These are phyloP conservation scores for Chalciporus chontae DNA, from an alignment of 768 basidiomycete genomes.

Conservation along the genomic window DNA sequence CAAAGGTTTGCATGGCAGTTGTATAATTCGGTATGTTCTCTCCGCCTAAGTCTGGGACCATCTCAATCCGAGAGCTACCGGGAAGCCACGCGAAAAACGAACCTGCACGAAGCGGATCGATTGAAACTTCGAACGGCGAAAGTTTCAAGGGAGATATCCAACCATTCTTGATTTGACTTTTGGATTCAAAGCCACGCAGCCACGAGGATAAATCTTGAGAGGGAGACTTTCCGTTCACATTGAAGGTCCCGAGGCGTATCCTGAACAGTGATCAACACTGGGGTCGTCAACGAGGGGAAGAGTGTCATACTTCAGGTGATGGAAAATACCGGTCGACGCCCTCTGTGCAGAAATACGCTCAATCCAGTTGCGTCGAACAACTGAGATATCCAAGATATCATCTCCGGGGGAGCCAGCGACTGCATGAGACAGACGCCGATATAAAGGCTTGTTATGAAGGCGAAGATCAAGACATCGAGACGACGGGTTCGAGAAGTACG, in stretches of 20 bases:
- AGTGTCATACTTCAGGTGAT: slow-evolving; percentile 21
- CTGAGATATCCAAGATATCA: slow-evolving; percentile 53
- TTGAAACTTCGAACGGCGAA: slow-evolving; percentile 33
- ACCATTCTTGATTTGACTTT: slow-evolving; percentile 3
- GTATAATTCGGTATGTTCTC: not conserved
- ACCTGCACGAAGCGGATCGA: slow-evolving; percentile 23
- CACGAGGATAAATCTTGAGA: slow-evolving; percentile 70
- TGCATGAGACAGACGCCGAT: slow-evolving; percentile 53
- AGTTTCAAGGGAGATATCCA: slow-evolving; percentile 35
- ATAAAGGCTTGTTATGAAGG: slow-evolving; percentile 41
- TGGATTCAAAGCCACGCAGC: slow-evolving; percentile 38
- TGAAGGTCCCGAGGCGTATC: slow-evolving; percentile 76
- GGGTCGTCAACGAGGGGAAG: not conserved
- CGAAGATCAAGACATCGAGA: slow-evolving; percentile 47
- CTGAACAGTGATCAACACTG: slow-evolving; percentile 31
- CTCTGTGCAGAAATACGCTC: slow-evolving; percentile 39
- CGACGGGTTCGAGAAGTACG: slow-evolving; percentile 7
- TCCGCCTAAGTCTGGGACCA: slow-evolving; percentile 9
- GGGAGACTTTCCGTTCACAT: slow-evolving; percentile 76
- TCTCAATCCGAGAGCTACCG: not conserved
- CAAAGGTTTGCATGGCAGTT: slow-evolving; percentile 20
- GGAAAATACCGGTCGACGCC: slow-evolving; percentile 19
- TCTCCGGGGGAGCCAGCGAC: slow-evolving; percentile 61
- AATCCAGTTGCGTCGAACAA: slow-evolving; percentile 67
- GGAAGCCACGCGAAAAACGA: not conserved